Evolutionary conservation across 2,329 filamentous ascomycete species (phyloP), one percentile per base, ranked within the genome.

Genomic region (Onygenales sp.): DNA sequence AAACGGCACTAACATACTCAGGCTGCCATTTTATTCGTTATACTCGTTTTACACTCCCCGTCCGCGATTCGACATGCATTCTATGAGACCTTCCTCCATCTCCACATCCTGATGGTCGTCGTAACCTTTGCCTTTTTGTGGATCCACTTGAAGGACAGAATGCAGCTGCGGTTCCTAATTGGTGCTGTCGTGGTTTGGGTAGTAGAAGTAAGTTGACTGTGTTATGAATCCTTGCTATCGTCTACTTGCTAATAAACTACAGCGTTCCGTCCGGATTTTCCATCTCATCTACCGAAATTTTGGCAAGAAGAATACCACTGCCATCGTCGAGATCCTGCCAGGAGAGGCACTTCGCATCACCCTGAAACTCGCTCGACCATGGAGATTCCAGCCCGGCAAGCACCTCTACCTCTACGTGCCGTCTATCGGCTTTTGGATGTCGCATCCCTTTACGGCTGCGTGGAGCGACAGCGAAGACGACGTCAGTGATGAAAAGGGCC

Each of bases 61-160:
- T 92, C 89, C 2, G 86, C 90, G 0, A 66, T 98, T 50, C 85
- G 93, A 56, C 92, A 96, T 69, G 90, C 91, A 40, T 96, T 95
- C 67, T 98, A 98, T 74, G 93, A 98, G 73, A 94, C 89, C 1
- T 98, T 98, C 73, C 79, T 97, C 62, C 88, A 87, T 66, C 71
- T 86, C 33, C 93, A 97, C 72, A 90, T 95, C 61, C 68, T 87
- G 39, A 73, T 95, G 49, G 89, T 85, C 40, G 69, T 85, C 37
- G 65, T 88, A 52, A 74, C 77, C 47, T 80, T 96, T 49, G 75
- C 81, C 53, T 85, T 84, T 62, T 83, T 91, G 7, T 93, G 85
- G 79, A 74, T 91, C 39, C 93, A 97, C 73, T 83, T 87, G 8
- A 81, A 88, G 32, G 69, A 75, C 3, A 73, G 89, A n/a, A 48